A percentile compares a stretch with the other conserved stretches of the same genome.
phyloP scores from a whole-genome alignment of 1,284 basidiomycete species.

The Stereum hirsutum region DNA sequence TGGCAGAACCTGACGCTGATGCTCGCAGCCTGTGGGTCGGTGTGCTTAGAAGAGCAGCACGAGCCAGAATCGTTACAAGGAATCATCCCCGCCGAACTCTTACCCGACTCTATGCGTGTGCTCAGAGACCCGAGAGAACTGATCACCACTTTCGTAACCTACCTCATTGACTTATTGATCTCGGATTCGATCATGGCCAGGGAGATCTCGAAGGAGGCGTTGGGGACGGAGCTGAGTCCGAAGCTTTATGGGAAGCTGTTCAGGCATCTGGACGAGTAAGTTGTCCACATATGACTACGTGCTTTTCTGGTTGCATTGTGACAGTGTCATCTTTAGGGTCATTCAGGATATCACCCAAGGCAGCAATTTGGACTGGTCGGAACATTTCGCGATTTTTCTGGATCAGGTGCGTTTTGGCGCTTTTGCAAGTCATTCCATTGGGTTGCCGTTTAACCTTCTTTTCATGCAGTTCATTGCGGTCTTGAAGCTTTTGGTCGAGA shows the following conservation, averaged over 20 bases:
- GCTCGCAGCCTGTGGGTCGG: constrained; percentile 67
- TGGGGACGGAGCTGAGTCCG: constrained; percentile 72
- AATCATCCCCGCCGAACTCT: constrained; percentile 47
- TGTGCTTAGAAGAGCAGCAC: constrained; percentile 48
- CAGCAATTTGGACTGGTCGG: constrained; percentile 37
- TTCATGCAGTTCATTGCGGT: constrained; percentile 60
- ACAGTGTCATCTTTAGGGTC: constrained; percentile 24
- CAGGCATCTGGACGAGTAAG: constrained; percentile 67
- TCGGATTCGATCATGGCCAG: constrained; percentile 56
- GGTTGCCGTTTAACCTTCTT: too few relatives aligned
- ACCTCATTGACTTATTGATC: constrained; percentile 64
- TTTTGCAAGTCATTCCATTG: neutral
- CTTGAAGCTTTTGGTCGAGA: constrained; percentile 70
- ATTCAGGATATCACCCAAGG: constrained; percentile 33
- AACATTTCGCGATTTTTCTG: constrained; percentile 55
- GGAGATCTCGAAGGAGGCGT: constrained; percentile 71
- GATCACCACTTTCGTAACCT: constrained; percentile 57
- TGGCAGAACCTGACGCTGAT: constrained; percentile 88
- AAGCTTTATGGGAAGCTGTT: constrained; percentile 59
- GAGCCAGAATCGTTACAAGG: constrained; percentile 39
- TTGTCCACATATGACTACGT: constrained; percentile 3
- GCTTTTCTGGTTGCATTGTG: constrained; percentile 1
- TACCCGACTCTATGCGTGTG: constrained; percentile 67
- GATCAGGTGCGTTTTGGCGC: constrained; percentile 49
- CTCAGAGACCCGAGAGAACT: constrained; percentile 46